Conservation (phyloP, 2,329 filamentous ascomycete genomes). For the Daldinia eschscholtzii region DNA sequence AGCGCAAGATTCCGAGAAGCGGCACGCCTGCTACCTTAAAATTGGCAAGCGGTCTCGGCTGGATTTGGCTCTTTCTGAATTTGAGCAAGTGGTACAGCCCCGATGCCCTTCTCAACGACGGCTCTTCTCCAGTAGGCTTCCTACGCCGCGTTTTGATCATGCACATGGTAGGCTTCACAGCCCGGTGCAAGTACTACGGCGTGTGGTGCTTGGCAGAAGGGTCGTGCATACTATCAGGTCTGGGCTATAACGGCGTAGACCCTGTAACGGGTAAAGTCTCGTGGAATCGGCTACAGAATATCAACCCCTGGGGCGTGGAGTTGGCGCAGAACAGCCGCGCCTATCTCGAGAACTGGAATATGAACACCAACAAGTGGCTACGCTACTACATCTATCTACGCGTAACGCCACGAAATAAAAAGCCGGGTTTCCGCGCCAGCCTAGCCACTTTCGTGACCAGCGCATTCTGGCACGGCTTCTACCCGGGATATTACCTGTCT, state of each 20-base stretch:
- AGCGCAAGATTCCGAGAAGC: conserved; percentile 92
- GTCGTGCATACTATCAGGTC: conserved; percentile 90
- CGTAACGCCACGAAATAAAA: conserved; percentile 94
- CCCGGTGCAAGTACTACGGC: conserved; percentile 94
- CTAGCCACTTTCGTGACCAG: conserved; percentile 94
- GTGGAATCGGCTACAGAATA: conserved; percentile 91
- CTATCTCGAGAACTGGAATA: conserved; percentile 95
- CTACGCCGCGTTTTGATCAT: conserved; percentile 80
- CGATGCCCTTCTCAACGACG: conserved; percentile 72
- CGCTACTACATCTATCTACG: conserved; percentile 95
- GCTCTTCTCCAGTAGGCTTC: conserved; percentile 76
- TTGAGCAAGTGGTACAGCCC: conserved; percentile 76
- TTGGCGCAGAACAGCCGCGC: conserved; percentile 92
- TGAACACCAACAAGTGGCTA: conserved; percentile 98
- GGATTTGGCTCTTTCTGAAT: conserved; percentile 83
- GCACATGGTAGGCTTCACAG: conserved; percentile 85
- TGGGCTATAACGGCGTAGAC: conserved; percentile 95
- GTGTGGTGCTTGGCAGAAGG: conserved; percentile 96
- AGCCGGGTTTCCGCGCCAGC: conserved; percentile 94
- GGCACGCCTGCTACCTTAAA: conserved; percentile 87
- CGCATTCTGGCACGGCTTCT: conserved; percentile 98
- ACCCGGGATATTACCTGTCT: conserved; percentile 93
- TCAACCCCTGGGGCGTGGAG: conserved; percentile 88
- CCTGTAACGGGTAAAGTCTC: conserved; percentile 84
- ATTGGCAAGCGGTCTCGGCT: conserved; percentile 76